A percentile compares a stretch with the other conserved stretches of the same genome.
Conservation (phyloP, 148 eudicot species). For the Camellia granthamiana region DNA sequence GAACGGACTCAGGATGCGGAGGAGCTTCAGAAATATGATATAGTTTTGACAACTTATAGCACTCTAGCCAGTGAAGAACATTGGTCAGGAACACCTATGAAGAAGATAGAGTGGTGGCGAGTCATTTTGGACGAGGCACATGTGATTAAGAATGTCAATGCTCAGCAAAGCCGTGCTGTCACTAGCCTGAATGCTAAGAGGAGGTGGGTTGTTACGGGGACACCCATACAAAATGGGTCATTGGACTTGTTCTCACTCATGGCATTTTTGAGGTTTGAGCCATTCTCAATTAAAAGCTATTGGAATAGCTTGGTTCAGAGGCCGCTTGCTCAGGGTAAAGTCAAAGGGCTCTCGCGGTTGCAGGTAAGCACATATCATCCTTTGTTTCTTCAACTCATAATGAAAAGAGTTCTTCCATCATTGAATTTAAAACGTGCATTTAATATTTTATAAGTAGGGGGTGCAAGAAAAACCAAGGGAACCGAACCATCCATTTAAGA, state of each 20-base stretch:
- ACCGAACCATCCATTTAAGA: too few relatives aligned
- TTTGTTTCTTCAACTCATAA: neutral
- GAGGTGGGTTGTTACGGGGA: conserved; percentile 94
- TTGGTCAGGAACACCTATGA: conserved; percentile 50
- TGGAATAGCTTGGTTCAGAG: conserved; percentile 82
- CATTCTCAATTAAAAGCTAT: conserved; percentile 67
- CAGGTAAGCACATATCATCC: conserved; percentile 48
- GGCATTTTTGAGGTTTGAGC: conserved; percentile 85
- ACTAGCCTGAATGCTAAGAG: conserved; percentile 53
- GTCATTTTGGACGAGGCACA: conserved; percentile 94
- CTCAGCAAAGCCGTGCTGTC: conserved; percentile 72
- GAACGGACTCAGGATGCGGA: conserved; percentile 61
- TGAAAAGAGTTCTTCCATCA: neutral
- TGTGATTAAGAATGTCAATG: conserved; percentile 65
- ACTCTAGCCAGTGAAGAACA: conserved; percentile 54
- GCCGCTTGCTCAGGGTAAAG: conserved; percentile 65
- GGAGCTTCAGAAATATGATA: conserved; percentile 69
- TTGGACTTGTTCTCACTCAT: conserved; percentile 76
- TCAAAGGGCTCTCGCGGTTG: conserved; percentile 65
- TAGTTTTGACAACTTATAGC: conserved; percentile 79
- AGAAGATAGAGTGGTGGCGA: conserved; percentile 77
- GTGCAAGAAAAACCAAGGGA: too few relatives aligned
- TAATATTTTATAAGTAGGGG: neutral
- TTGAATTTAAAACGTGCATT: neutral
- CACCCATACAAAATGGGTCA: conserved; percentile 88